phyloP scores from a whole-genome alignment of 495 filamentous ascomycete species.

The Neurospora sp. region DNA sequence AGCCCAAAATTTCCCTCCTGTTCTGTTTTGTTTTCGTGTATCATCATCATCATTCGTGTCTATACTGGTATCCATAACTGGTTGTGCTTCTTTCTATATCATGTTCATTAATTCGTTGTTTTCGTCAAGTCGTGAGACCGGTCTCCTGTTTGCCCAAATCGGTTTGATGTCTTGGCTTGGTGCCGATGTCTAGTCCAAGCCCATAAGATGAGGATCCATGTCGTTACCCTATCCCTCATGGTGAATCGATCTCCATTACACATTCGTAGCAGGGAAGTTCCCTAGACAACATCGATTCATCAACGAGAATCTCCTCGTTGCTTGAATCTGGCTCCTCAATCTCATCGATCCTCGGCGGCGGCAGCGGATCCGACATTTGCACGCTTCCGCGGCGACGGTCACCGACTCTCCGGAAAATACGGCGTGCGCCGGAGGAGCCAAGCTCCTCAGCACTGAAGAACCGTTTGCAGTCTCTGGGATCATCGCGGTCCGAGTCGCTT shows the following conservation, averaged over 20 bases:
- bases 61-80: not conserved
- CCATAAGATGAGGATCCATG: not conserved
- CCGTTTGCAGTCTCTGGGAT: conserved; percentile 25
- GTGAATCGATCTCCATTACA: conserved; percentile 37
- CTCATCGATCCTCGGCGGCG: conserved; percentile 41
- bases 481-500: conserved; percentile 43
- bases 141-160: not conserved
- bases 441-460: conserved; percentile 30
- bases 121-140: not conserved
- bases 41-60: not conserved
- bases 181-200: not conserved
- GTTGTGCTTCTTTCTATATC: not conserved
- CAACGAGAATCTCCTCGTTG: conserved; percentile 37
- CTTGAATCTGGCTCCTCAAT: conserved; percentile 41
- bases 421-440: conserved; percentile 31
- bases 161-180: not conserved
- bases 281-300: conserved; percentile 28
- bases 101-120: not conserved
- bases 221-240: conserved; percentile 11
- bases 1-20: not conserved
- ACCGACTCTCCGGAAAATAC: conserved; percentile 34
- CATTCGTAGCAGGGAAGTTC: conserved; percentile 41
- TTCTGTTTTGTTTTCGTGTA: not conserved
- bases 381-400: conserved; percentile 35
- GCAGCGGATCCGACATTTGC: conserved; percentile 35